These are phyloP conservation scores for Seiridium cupressi DNA, from an alignment of 2,329 filamentous ascomycete genomes.

Conservation along the genomic window DNA sequence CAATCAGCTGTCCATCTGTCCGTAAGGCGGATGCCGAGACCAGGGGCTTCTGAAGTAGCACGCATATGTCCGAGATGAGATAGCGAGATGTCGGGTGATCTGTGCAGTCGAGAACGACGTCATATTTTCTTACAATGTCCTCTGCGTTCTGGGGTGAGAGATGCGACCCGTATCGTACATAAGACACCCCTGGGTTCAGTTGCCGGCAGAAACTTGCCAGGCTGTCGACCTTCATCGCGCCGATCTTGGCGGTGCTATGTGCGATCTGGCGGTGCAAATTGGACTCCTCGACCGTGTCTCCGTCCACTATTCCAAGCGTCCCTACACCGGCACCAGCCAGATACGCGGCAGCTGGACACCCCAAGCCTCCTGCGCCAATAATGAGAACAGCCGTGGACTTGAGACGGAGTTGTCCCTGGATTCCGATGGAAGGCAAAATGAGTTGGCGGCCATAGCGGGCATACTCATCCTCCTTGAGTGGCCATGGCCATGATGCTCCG, in stretches of 20 bases:
- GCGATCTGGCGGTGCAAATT: constrained; percentile 93
- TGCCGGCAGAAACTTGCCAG: constrained; percentile 55
- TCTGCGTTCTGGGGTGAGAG: constrained; percentile 69
- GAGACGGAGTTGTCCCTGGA: constrained; percentile 75
- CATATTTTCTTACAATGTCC: constrained; percentile 66
- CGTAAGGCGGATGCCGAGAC: constrained; percentile 88
- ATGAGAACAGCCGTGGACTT: constrained; percentile 71
- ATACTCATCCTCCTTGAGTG: constrained; percentile 71
- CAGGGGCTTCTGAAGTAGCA: constrained; percentile 74
- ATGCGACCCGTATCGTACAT: constrained; percentile 60
- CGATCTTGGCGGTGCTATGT: constrained; percentile 69
- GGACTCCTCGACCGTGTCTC: constrained; percentile 81
- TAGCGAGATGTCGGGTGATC: constrained; percentile 92
- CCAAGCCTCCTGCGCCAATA: constrained; percentile 84
- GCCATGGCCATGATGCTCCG: constrained; percentile 54
- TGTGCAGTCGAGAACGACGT: constrained; percentile 90
- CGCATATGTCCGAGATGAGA: constrained; percentile 85
- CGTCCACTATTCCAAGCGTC: constrained; percentile 80
- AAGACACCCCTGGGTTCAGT: constrained; percentile 70
- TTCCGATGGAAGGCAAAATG: constrained; percentile 78
- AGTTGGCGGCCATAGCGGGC: constrained; percentile 86
- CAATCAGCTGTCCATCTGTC: constrained; percentile 84
- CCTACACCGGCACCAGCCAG: constrained; percentile 87
- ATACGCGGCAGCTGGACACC: constrained; percentile 91
- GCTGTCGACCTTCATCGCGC: constrained; percentile 78